Base-by-base conservation (phyloP, 2,329 filamentous ascomycete species). In the Fusarium dlaminii region DNA sequence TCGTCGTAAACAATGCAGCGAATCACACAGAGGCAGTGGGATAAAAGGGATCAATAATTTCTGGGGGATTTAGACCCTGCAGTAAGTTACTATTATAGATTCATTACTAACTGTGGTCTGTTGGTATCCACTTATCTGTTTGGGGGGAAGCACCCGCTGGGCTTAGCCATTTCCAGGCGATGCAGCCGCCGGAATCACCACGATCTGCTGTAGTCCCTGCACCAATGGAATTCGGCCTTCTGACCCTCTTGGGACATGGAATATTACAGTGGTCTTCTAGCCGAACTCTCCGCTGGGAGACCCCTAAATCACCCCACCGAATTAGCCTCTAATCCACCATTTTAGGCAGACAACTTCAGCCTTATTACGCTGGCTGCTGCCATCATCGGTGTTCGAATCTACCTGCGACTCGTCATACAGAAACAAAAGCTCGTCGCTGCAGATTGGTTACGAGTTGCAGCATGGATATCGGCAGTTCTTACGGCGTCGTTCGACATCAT, bases 331-430 rank as follows among this genome's bases (percentile, higher is more conserved):
- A 24, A 57, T 13, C 24, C 32, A 15, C 20, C 17, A 9, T 18
- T 20, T 30, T n/a, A 69, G 66, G 49, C 43, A 24, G 66, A 69
- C 10, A 34, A 46, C 14, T 57, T 29, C 17, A 40, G 30, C 5
- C 65, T 69, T 30, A 34, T 69, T 8, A 7, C 42, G 1, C 18
- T 57, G 15, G 57, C 58, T 7, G 10, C 36, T 10, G 17, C 11
- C 10, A 57, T 75, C 18, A 65, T 75, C 17, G 48, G n/a, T 8
- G 72, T 72, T 36, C 60, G 72, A 22, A 30, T 75, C 3, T 73
- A 75, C 17, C 68, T 75, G 1, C 72, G 72, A 6, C 29, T 75
- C 7, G 55, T 34, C 14, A 66, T 75, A 51, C 68, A 75, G n/a
- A 69, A 62, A 8, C 72, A 70, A 20, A 61, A 22, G 3, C 72